A percentile compares a stretch with the other conserved stretches of the same genome.
These are phyloP conservation scores for Flaveria robusta DNA, from an alignment of 129 eudicot species.

Conservation along the genomic window DNA sequence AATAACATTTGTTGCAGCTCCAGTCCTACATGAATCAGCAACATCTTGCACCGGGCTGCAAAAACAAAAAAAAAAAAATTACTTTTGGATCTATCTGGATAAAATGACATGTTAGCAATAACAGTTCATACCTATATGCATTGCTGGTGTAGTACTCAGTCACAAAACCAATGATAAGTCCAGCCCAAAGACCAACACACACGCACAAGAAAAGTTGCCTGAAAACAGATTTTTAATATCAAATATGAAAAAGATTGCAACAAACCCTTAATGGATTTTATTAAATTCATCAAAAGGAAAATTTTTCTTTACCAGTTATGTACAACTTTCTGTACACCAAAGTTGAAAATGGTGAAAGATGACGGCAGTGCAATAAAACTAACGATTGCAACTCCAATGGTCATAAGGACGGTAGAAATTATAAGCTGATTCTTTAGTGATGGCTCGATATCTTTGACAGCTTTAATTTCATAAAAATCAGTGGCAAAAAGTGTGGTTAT, in stretches of 20 bases:
- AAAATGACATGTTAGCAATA: not conserved
- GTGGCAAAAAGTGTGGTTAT: constrained; percentile 75
- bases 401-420: constrained; percentile 69
- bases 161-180: constrained; percentile 72
- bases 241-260: constrained; percentile 1
- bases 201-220: constrained; percentile 75
- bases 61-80: not conserved
- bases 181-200: constrained; percentile 77
- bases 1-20: constrained; percentile 88
- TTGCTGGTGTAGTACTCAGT: constrained; percentile 83
- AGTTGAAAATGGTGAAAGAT: constrained; percentile 69
- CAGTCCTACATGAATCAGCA: constrained; percentile 89
- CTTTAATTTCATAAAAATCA: constrained; percentile 63
- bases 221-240: constrained; percentile 9
- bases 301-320: constrained; percentile 50
- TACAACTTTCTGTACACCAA: constrained; percentile 67
- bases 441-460: constrained; percentile 72
- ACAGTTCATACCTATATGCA: constrained; percentile 57
- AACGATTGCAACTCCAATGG: constrained; percentile 59
- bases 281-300: not conserved
- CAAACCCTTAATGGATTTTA: not conserved
- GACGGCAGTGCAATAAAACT: constrained; percentile 61
- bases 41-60: constrained; percentile 90
- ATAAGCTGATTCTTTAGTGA: constrained; percentile 70
- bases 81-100: not conserved